Evolutionary conservation across 805 yeast species (phyloP).

Genomic region (Starmerella apicola): DNA sequence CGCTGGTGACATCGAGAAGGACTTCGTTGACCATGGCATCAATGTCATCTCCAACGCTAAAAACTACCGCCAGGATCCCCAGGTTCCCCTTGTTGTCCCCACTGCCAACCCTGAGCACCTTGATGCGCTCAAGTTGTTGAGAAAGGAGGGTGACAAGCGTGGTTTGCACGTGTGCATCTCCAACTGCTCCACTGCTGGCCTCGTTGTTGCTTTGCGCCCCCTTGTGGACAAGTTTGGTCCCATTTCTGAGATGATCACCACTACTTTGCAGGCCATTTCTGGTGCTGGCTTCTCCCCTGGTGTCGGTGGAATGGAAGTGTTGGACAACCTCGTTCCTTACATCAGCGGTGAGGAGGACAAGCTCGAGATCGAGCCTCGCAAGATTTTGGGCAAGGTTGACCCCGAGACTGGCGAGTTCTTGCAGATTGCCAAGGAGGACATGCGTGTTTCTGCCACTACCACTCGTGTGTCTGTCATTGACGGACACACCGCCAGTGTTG

Average conservation of each 20-base stretch:
- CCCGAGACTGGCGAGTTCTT: slow-evolving; percentile 33
- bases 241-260: slow-evolving; percentile 68
- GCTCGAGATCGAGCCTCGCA: slow-evolving; percentile 96
- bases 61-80: slow-evolving; percentile 77
- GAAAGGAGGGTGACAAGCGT: slow-evolving; percentile 30
- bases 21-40: slow-evolving; percentile 66
- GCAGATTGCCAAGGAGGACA: slow-evolving; percentile 38
- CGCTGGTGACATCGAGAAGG: slow-evolving; percentile 87
- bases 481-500: slow-evolving; percentile 94
- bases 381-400: slow-evolving; percentile 57
- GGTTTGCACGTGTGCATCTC: slow-evolving; percentile 92
- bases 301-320: slow-evolving; percentile 84
- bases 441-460: slow-evolving; percentile 89
- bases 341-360: slow-evolving; percentile 97
- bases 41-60: slow-evolving; percentile 90
- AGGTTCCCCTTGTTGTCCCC: slow-evolving; percentile 90
- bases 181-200: slow-evolving; percentile 96
- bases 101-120: slow-evolving; percentile 89
- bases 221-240: slow-evolving; percentile 84
- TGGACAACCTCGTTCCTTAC: slow-evolving; percentile 90
- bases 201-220: slow-evolving; percentile 95
- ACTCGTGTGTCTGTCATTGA: slow-evolving; percentile 94
- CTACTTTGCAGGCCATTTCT: slow-evolving; percentile 93
- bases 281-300: slow-evolving; percentile 99
- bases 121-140: slow-evolving; percentile 46